These are phyloP conservation scores for Suhomyces prunicola DNA, from an alignment of 805 yeast species.

Conservation along the genomic window DNA sequence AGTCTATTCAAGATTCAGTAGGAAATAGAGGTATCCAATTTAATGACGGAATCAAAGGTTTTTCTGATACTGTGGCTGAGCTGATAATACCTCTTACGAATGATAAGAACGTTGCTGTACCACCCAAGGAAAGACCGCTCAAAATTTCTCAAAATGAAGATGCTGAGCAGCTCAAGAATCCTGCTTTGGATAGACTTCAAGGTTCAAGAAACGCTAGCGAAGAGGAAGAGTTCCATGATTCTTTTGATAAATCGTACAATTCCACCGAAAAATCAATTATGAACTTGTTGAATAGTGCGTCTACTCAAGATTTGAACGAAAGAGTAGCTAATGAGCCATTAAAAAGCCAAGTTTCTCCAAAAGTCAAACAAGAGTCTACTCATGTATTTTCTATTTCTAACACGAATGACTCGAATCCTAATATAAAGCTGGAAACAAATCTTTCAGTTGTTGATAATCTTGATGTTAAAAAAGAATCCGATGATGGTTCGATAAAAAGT, in stretches of 20 bases:
- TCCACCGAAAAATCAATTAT: constrained; percentile 41
- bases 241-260: constrained; percentile 33
- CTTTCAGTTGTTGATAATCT: too few relatives aligned
- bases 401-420: background rate
- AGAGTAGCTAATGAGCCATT: background rate
- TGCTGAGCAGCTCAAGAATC: constrained; percentile 2
- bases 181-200: background rate
- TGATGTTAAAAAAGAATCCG: background rate
- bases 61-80: constrained; percentile 36
- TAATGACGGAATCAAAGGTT: constrained; percentile 44
- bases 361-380: constrained; percentile 3
- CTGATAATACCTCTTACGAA: constrained; percentile 24
- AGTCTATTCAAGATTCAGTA: constrained; percentile 16
- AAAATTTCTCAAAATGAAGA: constrained; percentile 8
- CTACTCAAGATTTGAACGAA: constrained; percentile 6
- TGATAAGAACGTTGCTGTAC: background rate
- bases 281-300: constrained; percentile 30
- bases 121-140: background rate
- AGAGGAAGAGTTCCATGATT: constrained; percentile 21
- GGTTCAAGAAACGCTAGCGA: background rate
- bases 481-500: background rate
- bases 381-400: background rate
- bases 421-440: background rate
- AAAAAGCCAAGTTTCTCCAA: background rate
- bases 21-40: constrained; percentile 21